Evolutionary conservation across 306 rosid species (phyloP).

Genomic region (Cucumis sativus): DNA sequence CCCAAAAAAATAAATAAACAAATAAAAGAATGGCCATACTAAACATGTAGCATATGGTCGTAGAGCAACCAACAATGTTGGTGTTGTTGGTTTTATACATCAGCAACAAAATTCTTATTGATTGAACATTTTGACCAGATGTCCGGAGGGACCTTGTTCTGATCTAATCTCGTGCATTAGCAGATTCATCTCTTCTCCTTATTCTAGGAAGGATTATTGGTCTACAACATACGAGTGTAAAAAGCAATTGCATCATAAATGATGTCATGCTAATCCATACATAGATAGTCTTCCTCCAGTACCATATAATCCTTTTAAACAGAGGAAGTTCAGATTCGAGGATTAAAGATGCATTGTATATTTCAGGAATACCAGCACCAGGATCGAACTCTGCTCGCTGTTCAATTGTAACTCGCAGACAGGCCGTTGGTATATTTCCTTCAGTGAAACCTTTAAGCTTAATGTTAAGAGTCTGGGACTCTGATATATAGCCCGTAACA

Average conservation of each 20-base stretch:
- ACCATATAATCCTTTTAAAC: constrained; percentile 48
- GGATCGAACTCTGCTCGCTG: constrained; percentile 54
- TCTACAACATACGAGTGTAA: constrained; percentile 48
- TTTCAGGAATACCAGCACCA: constrained; percentile 82
- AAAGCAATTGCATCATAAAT: constrained; percentile 35
- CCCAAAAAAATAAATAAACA: neutral
- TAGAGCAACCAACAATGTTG: neutral
- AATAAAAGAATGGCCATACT: neutral
- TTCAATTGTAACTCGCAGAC: constrained; percentile 57
- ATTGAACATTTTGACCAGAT: neutral
- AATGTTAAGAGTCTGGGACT: constrained; percentile 52
- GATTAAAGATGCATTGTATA: constrained; percentile 50
- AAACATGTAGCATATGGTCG: neutral
- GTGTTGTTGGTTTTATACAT: neutral
- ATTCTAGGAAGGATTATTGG: constrained; percentile 42
- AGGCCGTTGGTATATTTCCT: constrained; percentile 48
- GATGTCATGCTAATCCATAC: constrained; percentile 48
- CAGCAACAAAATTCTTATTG: neutral
- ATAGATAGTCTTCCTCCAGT: constrained; percentile 64
- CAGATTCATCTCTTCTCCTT: constrained; percentile 31
- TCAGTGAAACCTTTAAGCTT: constrained; percentile 52
- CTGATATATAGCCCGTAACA: constrained; percentile 47
- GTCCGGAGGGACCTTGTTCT: constrained; percentile 6
- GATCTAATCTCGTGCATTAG: constrained; percentile 4
- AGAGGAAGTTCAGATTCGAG: constrained; percentile 55